These are phyloP conservation scores for Xerocomus cyaneibrunnescens DNA, from an alignment of 1,284 basidiomycete species.

Conservation along the genomic window DNA sequence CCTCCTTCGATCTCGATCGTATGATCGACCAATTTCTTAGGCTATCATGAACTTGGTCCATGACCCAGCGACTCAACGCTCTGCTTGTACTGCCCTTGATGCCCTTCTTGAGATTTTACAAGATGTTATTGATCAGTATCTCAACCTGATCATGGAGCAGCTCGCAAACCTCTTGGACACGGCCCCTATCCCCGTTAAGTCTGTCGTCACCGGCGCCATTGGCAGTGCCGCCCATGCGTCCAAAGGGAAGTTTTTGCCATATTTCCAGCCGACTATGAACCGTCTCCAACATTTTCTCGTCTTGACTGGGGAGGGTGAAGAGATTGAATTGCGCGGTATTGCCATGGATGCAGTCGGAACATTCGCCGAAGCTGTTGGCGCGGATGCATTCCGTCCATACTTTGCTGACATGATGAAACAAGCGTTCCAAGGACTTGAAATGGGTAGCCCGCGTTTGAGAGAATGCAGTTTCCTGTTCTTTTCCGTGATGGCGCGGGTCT, in stretches of 20 bases:
- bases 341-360: conserved; percentile 99
- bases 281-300: conserved; percentile 87
- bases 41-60: conserved; percentile 90
- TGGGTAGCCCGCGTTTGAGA: conserved; percentile 85
- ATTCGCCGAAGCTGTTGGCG: conserved; percentile 95
- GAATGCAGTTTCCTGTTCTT: conserved; percentile 99
- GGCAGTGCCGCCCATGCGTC: conserved; percentile 99
- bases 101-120: conserved; percentile 95
- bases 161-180: conserved; percentile 87
- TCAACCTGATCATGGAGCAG: conserved; percentile 94
- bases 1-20: neutral
- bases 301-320: conserved; percentile 82
- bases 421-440: conserved; percentile 88
- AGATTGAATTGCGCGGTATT: conserved; percentile 94
- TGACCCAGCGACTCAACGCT: conserved; percentile 84
- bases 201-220: conserved; percentile 97
- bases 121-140: conserved; percentile 88
- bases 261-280: conserved; percentile 93
- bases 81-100: conserved; percentile 96
- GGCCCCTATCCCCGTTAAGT: conserved; percentile 85
- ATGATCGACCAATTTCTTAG: conserved; percentile 37
- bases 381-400: conserved; percentile 93
- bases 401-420: conserved; percentile 96
- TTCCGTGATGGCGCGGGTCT: conserved; percentile 95
- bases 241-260: conserved; percentile 88